These are phyloP conservation scores for Sphagnum tenellum DNA, from an alignment of 225 moss, liverwort and hornwort species.

Conservation along the genomic window DNA sequence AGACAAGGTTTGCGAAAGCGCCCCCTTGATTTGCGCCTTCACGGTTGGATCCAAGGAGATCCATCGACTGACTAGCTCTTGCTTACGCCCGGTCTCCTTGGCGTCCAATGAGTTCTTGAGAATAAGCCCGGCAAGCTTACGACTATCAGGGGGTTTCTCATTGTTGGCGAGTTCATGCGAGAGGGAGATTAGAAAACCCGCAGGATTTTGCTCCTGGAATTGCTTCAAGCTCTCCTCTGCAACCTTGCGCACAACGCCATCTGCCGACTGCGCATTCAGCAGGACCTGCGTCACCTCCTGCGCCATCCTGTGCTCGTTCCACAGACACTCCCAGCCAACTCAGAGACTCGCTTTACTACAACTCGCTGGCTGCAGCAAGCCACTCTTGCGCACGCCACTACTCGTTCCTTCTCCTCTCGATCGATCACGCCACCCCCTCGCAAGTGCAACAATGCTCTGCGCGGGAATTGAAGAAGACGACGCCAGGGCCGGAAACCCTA, in stretches of 20 bases:
- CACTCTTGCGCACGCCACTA: too few relatives aligned
- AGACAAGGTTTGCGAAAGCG: constrained; percentile 2
- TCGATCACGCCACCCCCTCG: too few relatives aligned
- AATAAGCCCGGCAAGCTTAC: constrained; percentile 4
- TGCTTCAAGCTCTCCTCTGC: constrained; percentile 8
- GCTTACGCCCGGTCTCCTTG: neutral
- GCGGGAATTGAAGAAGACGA: too few relatives aligned
- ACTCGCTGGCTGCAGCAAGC: too few relatives aligned
- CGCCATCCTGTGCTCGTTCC: neutral
- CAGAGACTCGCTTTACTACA: too few relatives aligned
- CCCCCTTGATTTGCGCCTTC: neutral
- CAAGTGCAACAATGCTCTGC: too few relatives aligned
- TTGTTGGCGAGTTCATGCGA: constrained; percentile 1
- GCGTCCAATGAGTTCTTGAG: constrained; percentile 9
- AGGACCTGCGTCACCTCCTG: constrained; percentile 6
- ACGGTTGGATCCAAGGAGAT: neutral
- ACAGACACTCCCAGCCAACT: too few relatives aligned
- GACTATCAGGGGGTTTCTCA: constrained; percentile 4
- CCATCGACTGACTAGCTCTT: neutral
- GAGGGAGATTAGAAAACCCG: constrained; percentile 1
- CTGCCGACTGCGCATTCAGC: constrained; percentile 6
- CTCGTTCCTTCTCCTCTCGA: too few relatives aligned
- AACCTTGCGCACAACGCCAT: constrained; percentile 2
- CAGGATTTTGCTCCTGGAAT: constrained; percentile 6
- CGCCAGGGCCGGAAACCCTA: too few relatives aligned